phyloP scores from a whole-genome alignment of 805 yeast genomes.

The Ogataea pini region DNA sequence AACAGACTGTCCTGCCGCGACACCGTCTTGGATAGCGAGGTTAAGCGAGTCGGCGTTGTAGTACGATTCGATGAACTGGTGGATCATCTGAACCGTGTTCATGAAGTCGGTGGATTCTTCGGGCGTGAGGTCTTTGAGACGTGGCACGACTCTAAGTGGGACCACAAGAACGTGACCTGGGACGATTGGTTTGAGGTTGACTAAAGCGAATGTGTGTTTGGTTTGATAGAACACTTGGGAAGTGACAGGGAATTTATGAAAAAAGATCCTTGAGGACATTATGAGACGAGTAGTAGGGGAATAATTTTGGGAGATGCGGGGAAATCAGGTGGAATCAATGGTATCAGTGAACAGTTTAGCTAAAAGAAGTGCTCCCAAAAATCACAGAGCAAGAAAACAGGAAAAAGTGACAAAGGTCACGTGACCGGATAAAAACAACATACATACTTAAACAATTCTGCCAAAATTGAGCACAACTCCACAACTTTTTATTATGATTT shows the following conservation, averaged over 20 bases:
- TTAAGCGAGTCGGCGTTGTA: slow-evolving; percentile 84
- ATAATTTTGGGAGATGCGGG: too few species aligned
- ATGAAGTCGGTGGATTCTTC: slow-evolving; percentile 82
- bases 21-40: slow-evolving; percentile 94
- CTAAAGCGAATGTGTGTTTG: slow-evolving; percentile 75
- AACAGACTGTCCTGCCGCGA: slow-evolving; percentile 93
- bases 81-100: slow-evolving; percentile 68
- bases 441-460: too few species aligned
- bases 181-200: slow-evolving; percentile 86
- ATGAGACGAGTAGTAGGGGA: too few species aligned
- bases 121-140: slow-evolving; percentile 66
- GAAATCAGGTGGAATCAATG: too few species aligned
- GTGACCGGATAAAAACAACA: too few species aligned
- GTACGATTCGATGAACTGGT: slow-evolving; percentile 60
- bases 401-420: too few species aligned
- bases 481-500: too few species aligned
- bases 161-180: slow-evolving; percentile 94
- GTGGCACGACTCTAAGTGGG: slow-evolving; percentile 68
- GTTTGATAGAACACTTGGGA: slow-evolving; percentile 60
- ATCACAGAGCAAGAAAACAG: too few species aligned
- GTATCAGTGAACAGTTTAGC: too few species aligned
- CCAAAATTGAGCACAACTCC: too few species aligned
- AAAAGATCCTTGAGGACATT: slow-evolving; percentile 43
- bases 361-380: too few species aligned
- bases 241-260: slow-evolving; percentile 55